phyloP scores from a whole-genome alignment of 163 green algal species.

The Chloroidium sp. region DNA sequence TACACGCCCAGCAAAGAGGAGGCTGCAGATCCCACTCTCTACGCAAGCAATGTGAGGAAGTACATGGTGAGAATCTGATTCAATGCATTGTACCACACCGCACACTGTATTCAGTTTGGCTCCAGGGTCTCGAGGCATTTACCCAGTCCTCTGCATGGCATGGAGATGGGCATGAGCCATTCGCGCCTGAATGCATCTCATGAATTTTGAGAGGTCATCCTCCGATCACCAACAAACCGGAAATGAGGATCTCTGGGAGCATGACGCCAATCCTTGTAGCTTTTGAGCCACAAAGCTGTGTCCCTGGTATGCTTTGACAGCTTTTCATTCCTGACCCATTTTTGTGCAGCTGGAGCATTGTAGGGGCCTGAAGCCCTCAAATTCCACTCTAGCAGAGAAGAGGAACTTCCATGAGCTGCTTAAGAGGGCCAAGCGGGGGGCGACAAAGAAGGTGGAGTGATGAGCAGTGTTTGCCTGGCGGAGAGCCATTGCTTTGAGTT shows the following conservation, averaged over 20 bases:
- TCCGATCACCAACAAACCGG: too few relatives aligned
- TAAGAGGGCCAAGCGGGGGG: background rate
- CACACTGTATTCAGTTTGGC: too few relatives aligned
- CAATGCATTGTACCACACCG: background rate
- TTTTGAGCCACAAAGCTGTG: too few relatives aligned
- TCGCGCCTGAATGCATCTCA: too few relatives aligned
- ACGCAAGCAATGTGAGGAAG: conserved; percentile 62
- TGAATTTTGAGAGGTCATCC: too few relatives aligned
- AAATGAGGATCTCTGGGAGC: background rate
- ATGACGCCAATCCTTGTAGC: background rate
- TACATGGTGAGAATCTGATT: conserved; percentile 35
- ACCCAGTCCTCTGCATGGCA: background rate
- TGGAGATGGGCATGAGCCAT: too few relatives aligned
- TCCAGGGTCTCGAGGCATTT: background rate
- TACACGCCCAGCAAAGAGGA: conserved; percentile 68
- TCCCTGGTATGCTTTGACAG: too few relatives aligned
- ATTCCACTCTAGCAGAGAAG: conserved; percentile 11
- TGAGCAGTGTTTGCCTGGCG: background rate
- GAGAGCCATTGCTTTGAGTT: too few relatives aligned
- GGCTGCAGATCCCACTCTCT: conserved; percentile 54
- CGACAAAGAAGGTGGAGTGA: conserved; percentile 11
- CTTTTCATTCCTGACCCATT: too few relatives aligned
- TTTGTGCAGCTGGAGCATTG: conserved; percentile 6
- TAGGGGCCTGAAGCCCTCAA: background rate
- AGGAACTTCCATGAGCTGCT: conserved; percentile 4